Evolutionary conservation across 768 basidiomycete species (phyloP).

Genomic region (Mycena vitilis): DNA sequence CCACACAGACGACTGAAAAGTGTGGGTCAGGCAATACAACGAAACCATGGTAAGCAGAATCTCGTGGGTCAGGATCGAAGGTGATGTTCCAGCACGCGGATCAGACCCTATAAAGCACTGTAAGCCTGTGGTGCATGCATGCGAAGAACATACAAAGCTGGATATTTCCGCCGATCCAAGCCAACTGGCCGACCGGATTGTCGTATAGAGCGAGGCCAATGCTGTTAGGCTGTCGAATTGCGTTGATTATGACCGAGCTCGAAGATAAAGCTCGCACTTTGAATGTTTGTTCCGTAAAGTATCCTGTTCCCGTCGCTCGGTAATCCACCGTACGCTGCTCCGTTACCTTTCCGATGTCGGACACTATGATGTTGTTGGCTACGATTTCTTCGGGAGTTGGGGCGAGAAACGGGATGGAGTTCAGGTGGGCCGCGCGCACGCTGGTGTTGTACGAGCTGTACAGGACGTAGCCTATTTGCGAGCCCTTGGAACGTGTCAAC

Average conservation of each 20-base stretch:
- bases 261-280: slow-evolving; percentile 3
- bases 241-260: neutral
- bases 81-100: slow-evolving; percentile 28
- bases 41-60: slow-evolving; percentile 39
- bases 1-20: slow-evolving; percentile 37
- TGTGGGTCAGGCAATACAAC: slow-evolving; percentile 40
- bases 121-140: neutral
- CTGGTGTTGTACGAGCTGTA: slow-evolving; percentile 23
- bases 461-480: slow-evolving; percentile 7
- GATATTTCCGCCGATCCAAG: slow-evolving; percentile 44
- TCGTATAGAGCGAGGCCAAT: slow-evolving; percentile 41
- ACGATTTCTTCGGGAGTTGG: slow-evolving; percentile 18
- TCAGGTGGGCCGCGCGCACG: slow-evolving; percentile 23
- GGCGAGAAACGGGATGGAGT: slow-evolving; percentile 12
- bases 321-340: slow-evolving; percentile 2
- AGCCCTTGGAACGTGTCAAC: slow-evolving; percentile 5
- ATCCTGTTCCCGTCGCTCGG: slow-evolving; percentile 3
- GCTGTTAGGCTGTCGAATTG: slow-evolving; percentile 33
- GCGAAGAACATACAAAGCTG: slow-evolving; percentile 18
- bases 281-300: slow-evolving; percentile 13
- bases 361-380: slow-evolving; percentile 13
- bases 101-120: slow-evolving; percentile 9
- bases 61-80: slow-evolving; percentile 11
- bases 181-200: slow-evolving; percentile 41
- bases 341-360: slow-evolving; percentile 9